Evolutionary conservation across 495 filamentous ascomycete genomes (phyloP).

Genomic region (Penicillium antarcticum): DNA sequence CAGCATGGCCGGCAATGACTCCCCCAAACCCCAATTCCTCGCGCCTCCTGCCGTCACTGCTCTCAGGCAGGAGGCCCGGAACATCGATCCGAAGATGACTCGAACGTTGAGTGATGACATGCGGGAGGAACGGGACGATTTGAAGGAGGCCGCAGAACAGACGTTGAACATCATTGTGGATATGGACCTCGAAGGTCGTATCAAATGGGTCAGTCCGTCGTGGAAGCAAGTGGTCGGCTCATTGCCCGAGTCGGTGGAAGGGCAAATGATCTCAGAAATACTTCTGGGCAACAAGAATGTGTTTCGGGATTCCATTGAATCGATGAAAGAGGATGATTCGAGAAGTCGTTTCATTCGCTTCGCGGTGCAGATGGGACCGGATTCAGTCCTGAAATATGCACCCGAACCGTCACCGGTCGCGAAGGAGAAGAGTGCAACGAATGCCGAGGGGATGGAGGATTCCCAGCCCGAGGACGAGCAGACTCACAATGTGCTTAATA

Average conservation of each 20-base stretch:
- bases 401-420: slow-evolving; percentile 37
- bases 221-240: slow-evolving; percentile 93
- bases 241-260: slow-evolving; percentile 65
- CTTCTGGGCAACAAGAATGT: slow-evolving; percentile 72
- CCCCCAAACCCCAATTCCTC: slow-evolving; percentile 40
- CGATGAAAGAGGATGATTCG: slow-evolving; percentile 89
- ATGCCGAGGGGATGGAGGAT: slow-evolving; percentile 32
- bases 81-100: slow-evolving; percentile 47
- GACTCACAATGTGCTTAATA: slow-evolving; percentile 58
- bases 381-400: slow-evolving; percentile 60
- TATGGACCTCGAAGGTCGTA: slow-evolving; percentile 78
- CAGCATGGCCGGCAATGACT: slow-evolving; percentile 47
- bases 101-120: slow-evolving; percentile 64
- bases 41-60: slow-evolving; percentile 51
- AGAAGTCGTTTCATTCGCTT: slow-evolving; percentile 91
- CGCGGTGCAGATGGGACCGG: slow-evolving; percentile 67
- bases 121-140: slow-evolving; percentile 79
- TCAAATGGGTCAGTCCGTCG: slow-evolving; percentile 96
- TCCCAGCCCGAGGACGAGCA: slow-evolving; percentile 40
- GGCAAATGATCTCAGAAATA: slow-evolving; percentile 75
- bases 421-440: slow-evolving; percentile 7
- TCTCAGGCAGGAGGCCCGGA: slow-evolving; percentile 51
- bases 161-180: slow-evolving; percentile 94
- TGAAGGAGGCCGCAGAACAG: slow-evolving; percentile 94
- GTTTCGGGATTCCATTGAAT: slow-evolving; percentile 79